These are phyloP conservation scores for Ustilago bromivora DNA, from an alignment of 1,284 basidiomycete species.

Conservation along the genomic window DNA sequence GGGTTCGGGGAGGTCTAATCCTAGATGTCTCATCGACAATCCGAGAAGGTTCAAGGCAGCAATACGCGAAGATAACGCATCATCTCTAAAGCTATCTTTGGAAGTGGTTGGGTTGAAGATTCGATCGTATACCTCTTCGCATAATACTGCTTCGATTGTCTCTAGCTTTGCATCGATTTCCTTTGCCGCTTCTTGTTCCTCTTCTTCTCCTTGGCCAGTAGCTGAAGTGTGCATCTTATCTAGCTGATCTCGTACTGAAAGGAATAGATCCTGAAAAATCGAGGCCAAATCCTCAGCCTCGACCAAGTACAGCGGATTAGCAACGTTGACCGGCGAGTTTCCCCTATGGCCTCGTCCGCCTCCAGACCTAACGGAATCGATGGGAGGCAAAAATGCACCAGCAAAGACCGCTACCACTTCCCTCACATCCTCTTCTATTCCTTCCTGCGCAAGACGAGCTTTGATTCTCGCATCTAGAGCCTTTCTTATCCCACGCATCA, in stretches of 20 bases:
- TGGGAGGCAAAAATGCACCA: slow-evolving; percentile 35
- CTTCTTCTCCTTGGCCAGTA: not conserved
- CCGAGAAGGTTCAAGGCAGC: slow-evolving; percentile 91
- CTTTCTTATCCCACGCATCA: slow-evolving; percentile 23
- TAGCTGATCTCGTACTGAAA: slow-evolving; percentile 71
- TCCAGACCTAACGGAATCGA: not conserved
- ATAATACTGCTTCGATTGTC: slow-evolving; percentile 78
- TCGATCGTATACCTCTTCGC: slow-evolving; percentile 78
- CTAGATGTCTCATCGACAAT: slow-evolving; percentile 85
- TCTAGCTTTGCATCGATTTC: slow-evolving; percentile 74
- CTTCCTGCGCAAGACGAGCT: not conserved
- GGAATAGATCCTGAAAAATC: slow-evolving; percentile 81
- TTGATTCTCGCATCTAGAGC: slow-evolving; percentile 23
- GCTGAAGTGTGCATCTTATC: slow-evolving; percentile 72
- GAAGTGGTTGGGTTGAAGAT: slow-evolving; percentile 78
- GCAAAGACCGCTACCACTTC: slow-evolving; percentile 33
- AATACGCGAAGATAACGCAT: slow-evolving; percentile 85
- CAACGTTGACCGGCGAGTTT: slow-evolving; percentile 49
- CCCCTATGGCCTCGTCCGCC: not conserved
- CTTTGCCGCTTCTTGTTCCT: slow-evolving; percentile 34
- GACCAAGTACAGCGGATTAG: slow-evolving; percentile 69
- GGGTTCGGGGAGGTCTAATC: slow-evolving; percentile 75
- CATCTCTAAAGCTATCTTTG: slow-evolving; percentile 86
- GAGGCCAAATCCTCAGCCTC: slow-evolving; percentile 71
- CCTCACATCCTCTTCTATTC: slow-evolving; percentile 5